These are phyloP conservation scores for Blastobotrys proliferans DNA, from an alignment of 1,139 yeast genomes.

Conservation along the genomic window DNA sequence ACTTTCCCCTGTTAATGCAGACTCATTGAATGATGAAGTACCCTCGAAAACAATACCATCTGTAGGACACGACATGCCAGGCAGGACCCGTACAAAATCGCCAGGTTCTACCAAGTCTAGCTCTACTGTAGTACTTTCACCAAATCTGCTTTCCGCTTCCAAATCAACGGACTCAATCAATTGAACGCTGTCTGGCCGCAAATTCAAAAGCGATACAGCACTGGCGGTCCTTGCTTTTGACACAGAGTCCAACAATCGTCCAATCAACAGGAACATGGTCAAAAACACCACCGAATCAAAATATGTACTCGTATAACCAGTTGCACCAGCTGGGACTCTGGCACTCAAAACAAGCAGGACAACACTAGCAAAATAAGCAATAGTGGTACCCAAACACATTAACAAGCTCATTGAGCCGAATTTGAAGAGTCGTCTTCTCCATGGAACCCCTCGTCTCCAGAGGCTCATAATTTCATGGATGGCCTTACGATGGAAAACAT, in stretches of 20 bases:
- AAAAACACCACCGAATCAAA: conserved; percentile 77
- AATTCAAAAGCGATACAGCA: conserved; percentile 51
- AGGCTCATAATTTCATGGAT: conserved; percentile 52
- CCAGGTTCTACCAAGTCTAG: conserved; percentile 58
- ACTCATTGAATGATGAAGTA: conserved; percentile 61
- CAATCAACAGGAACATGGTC: conserved; percentile 65
- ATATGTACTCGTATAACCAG: conserved; percentile 58
- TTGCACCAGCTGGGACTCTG: conserved; percentile 26
- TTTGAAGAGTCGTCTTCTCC: conserved; percentile 53
- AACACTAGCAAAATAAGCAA: conserved; percentile 67
- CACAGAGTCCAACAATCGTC: conserved; percentile 61
- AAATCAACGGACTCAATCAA: conserved; percentile 38
- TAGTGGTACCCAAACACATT: conserved; percentile 68
- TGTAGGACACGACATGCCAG: conserved; percentile 72
- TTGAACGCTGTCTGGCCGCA: conserved; percentile 51
- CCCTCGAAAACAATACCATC: conserved; percentile 65
- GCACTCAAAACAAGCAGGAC: conserved; percentile 53
- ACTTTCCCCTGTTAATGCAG: conserved; percentile 75
- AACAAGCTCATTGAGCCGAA: conserved; percentile 77
- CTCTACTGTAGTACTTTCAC: conserved; percentile 37
- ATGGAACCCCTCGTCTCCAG: conserved; percentile 55
- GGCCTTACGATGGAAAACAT: conserved; percentile 66
- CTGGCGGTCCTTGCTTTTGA: conserved; percentile 66
- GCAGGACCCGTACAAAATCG: conserved; percentile 52
- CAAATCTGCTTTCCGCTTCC: conserved; percentile 5